phyloP scores from a whole-genome alignment of 352 stramenopile species.

The Pythium plurisporium region DNA sequence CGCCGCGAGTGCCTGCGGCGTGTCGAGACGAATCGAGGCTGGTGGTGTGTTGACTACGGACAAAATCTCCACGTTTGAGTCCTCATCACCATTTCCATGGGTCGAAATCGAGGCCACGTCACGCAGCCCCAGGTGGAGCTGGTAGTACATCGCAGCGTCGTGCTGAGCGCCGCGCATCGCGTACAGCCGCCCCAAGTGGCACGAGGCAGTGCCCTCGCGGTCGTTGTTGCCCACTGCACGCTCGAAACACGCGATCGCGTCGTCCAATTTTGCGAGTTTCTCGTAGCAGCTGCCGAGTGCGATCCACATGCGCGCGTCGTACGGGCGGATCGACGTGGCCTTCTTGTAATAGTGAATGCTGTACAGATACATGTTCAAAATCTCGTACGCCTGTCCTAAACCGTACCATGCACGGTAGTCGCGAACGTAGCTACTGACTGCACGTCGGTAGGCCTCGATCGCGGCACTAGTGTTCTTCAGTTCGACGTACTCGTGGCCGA shows the following conservation, averaged over 20 bases:
- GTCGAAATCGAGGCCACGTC: slow-evolving; percentile 18
- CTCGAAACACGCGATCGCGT: slow-evolving; percentile 73
- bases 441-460: slow-evolving; percentile 95
- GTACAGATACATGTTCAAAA: slow-evolving; percentile 98
- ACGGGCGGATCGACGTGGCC: slow-evolving; percentile 92
- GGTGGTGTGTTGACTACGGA: slow-evolving; percentile 18
- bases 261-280: slow-evolving; percentile 62
- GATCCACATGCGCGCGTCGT: slow-evolving; percentile 98
- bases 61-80: slow-evolving; percentile 4
- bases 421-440: slow-evolving; percentile 87
- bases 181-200: slow-evolving; percentile 60
- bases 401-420: slow-evolving; percentile 99
- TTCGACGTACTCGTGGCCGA: slow-evolving; percentile 98
- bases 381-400: slow-evolving; percentile 98
- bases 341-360: slow-evolving; percentile 99
- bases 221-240: slow-evolving; percentile 75
- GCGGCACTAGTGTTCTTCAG: slow-evolving; percentile 97
- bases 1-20: slow-evolving; percentile 49
- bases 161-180: slow-evolving; percentile 40
- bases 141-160: slow-evolving; percentile 70
- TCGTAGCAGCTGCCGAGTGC: slow-evolving; percentile 89
- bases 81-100: not conserved
- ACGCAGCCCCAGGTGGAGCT: slow-evolving; percentile 53
- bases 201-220: slow-evolving; percentile 68
- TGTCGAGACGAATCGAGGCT: slow-evolving; percentile 47